Conservation (phyloP, 192 early-diverging fungal genomes). For the Coemansia sp. region DNA sequence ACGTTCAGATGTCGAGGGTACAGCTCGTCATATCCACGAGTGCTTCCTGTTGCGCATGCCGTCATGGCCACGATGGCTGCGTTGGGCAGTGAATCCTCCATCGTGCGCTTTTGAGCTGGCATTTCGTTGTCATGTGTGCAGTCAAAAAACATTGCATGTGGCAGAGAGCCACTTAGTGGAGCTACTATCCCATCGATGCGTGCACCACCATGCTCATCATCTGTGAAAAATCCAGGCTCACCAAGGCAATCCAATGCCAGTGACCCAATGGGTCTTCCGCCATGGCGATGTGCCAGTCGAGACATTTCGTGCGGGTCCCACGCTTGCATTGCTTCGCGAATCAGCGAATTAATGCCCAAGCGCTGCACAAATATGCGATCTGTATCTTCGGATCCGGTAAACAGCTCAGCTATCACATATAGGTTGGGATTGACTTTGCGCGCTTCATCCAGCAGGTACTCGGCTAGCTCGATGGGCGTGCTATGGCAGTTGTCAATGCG, state of each 20-base stretch:
- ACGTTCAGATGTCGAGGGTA: slow-evolving; percentile 86
- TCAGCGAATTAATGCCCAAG: slow-evolving; percentile 94
- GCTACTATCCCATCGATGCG: slow-evolving; percentile 57
- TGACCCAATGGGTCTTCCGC: slow-evolving; percentile 86
- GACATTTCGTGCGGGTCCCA: slow-evolving; percentile 90
- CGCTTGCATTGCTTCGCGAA: slow-evolving; percentile 97
- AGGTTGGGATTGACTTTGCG: slow-evolving; percentile 81
- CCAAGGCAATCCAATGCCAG: slow-evolving; percentile 72
- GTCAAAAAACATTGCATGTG: slow-evolving; percentile 97
- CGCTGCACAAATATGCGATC: slow-evolving; percentile 90
- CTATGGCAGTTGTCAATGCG: slow-evolving; percentile 99
- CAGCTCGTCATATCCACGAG: slow-evolving; percentile 97
- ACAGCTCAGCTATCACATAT: slow-evolving; percentile 97
- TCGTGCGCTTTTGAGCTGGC: slow-evolving; percentile 84
- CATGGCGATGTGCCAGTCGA: slow-evolving; percentile 84
- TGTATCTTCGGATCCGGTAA: slow-evolving; percentile 94
- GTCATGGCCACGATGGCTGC: slow-evolving; percentile 88
- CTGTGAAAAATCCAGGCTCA: slow-evolving; percentile 42
- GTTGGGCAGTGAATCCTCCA: slow-evolving; percentile 90
- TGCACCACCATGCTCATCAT: slow-evolving; percentile 52
- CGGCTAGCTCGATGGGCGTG: slow-evolving; percentile 91
- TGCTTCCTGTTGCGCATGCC: slow-evolving; percentile 87
- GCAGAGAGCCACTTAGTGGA: slow-evolving; percentile 71
- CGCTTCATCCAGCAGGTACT: slow-evolving; percentile 88
- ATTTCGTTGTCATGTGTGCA: slow-evolving; percentile 99